A percentile compares a stretch with the other conserved stretches of the same genome.
These are phyloP conservation scores for Marvania coccoides DNA, from an alignment of 139 green algal species.

Conservation along the genomic window DNA sequence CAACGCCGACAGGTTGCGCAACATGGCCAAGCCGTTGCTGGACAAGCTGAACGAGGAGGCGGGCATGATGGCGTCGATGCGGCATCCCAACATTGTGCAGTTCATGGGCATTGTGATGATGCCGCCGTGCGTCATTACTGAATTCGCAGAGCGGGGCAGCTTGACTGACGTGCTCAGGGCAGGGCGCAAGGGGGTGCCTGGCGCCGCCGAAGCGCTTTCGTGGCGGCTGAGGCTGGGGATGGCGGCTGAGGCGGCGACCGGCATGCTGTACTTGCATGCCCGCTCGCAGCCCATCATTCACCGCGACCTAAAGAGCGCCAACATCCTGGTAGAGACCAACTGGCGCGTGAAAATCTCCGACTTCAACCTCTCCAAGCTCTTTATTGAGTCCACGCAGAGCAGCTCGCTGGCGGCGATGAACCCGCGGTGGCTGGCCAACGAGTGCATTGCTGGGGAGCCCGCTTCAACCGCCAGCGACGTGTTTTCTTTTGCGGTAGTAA, in stretches of 20 bases:
- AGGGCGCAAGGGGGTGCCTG: neutral
- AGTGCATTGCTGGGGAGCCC: constrained; percentile 25
- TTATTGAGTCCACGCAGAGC: constrained; percentile 18
- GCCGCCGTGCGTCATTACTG: neutral
- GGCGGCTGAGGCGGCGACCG: neutral
- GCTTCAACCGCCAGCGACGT: constrained; percentile 31
- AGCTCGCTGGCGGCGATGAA: constrained; percentile 32
- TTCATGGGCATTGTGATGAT: constrained; percentile 11
- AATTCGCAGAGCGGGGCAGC: neutral
- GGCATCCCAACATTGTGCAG: constrained; percentile 38
- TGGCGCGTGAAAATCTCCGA: constrained; percentile 24
- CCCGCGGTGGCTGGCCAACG: constrained; percentile 41
- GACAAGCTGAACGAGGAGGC: constrained; percentile 26
- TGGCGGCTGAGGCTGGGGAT: neutral
- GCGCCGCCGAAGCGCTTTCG: neutral
- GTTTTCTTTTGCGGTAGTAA: neutral
- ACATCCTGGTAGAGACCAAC: constrained; percentile 18
- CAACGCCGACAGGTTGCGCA: neutral
- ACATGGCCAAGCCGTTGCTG: neutral
- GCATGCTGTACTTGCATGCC: constrained; percentile 21
- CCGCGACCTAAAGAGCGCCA: constrained; percentile 33
- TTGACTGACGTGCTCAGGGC: neutral
- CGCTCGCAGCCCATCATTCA: constrained; percentile 29
- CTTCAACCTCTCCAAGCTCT: constrained; percentile 42
- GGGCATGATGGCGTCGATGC: constrained; percentile 36